Evolutionary conservation across 257 asterid species (phyloP), one percentile per base, ranked within the genome.

Genomic region (Gentiana straminea): DNA sequence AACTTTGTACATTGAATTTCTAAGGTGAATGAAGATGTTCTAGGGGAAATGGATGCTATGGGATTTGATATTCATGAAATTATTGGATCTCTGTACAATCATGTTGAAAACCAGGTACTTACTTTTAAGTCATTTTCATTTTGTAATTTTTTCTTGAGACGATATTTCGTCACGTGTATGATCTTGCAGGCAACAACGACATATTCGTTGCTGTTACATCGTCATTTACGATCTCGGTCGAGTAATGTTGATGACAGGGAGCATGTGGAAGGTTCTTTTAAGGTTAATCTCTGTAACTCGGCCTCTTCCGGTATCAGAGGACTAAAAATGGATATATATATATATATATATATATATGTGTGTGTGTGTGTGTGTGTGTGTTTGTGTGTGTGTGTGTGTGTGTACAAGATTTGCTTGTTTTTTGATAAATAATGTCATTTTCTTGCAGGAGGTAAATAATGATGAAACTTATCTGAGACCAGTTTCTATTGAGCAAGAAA

Each of bases 161-260:
- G 55, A 59, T 48, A 44, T 59, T 54, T 47, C 33, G 3, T 33
- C 44, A 37, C 48, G 24, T 49, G 8, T 41, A 34, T 49, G 8
- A 32, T 38, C 33, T 67, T 64, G 41, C 74, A 80, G 93, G 83
- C 77, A 47, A 81, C 82, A 3, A 86, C 74, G 54, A 64, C 82
- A 3, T 77, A 81, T 61, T 62, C 71, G 36, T 58, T 84, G 67
- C 36, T 84, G 68, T 68, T 70, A 65, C 79, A 85, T 81, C 84
- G 79, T 53, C 77, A 89, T 62, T 76, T 73, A 60, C 94, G 83
- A 58, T 76, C 69, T 71, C 70, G 77, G 54, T 69, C 74, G 67
- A 78, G 82, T 72, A 79, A 75, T 24, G 24, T 24, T 66, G 83
- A 75, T 62, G 84, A 84, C 65, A 75, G 80, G 55, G 86, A 81